Base-by-base conservation (phyloP, 805 yeast genomes). In the Myxozyma neglecta region DNA sequence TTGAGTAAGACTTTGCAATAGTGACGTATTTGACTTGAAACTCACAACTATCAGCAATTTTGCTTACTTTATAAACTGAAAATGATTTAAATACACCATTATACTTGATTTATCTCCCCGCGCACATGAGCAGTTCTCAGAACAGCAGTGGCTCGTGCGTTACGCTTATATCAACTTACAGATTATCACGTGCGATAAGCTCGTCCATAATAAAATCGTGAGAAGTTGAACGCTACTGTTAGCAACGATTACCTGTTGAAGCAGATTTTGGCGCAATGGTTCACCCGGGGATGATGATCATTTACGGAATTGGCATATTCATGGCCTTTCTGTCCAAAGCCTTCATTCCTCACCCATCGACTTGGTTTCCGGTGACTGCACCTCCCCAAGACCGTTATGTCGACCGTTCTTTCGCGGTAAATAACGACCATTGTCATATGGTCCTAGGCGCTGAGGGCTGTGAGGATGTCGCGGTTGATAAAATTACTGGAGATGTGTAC, bases 391-490 rank as follows among this genome's bases (percentile, higher is more conserved):
- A 56, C 45, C 50, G 52, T 36, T 44, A 56, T 51, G 51, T 53
- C 37, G 48, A 40, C 16, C 18, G 7, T 6, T 34, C 55, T 34
- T 13, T 39, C 18, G 53, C 52, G 13, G 44, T 57, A 11, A 53
- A 58, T 34, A 48, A 53, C n/a, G 57, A 35, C 47, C n/a, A 53
- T 13, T 58, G 61, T 54, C 34, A 18, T 4, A 35, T 53, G 8
- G 10, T 45, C 32, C 39, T 9, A 14, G 61, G 57, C 7, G 61
- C 54, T 3, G 57, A 58, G 24, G 61, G 52, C 18, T 58, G 61
- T 34, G 61, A 58, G 36, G 61, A 58, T 20, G 48, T 58, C 20
- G 46, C 55, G 3, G 40, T 58, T 11, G 61, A 58, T 48, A 53
- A 53, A 29, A 18, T 53, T 11, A 59, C 62, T 35, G 62, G 62